These are phyloP conservation scores for Achaetomium macrosporum DNA, from an alignment of 2,329 filamentous ascomycete genomes.

Conservation along the genomic window DNA sequence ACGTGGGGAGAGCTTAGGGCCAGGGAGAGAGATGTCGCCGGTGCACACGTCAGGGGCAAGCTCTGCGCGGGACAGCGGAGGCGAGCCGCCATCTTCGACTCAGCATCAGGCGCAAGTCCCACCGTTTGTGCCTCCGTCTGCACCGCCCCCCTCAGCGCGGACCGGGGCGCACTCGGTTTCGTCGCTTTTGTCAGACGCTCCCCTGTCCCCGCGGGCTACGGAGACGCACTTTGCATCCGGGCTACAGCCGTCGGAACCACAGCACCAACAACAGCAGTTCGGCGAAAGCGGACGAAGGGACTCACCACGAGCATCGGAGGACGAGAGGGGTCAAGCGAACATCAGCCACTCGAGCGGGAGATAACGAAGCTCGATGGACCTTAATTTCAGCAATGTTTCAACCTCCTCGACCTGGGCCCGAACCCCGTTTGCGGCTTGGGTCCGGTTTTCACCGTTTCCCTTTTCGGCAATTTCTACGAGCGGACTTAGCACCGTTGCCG, in stretches of 20 bases:
- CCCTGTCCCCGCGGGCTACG: conserved; percentile 9
- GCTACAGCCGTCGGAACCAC: not conserved
- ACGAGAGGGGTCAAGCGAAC: conserved; percentile 29
- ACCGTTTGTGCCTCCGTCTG: conserved; percentile 6
- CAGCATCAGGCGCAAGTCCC: conserved; percentile 25
- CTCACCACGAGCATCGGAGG: conserved; percentile 32
- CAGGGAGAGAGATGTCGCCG: conserved; percentile 34
- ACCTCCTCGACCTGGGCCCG: conserved; percentile 20
- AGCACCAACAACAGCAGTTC: conserved; percentile 14
- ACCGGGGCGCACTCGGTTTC: conserved; percentile 19
- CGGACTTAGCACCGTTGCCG: conserved; percentile 4
- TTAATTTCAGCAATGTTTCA: conserved; percentile 30
- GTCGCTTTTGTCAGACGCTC: conserved; percentile 18
- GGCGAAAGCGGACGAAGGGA: conserved; percentile 29
- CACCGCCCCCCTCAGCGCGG: conserved; percentile 10
- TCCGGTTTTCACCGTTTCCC: conserved; percentile 8
- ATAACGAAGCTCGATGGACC: conserved; percentile 28
- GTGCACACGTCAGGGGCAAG: conserved; percentile 29
- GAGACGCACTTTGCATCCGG: conserved; percentile 11
- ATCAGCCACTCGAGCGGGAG: conserved; percentile 29
- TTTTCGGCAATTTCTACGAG: conserved; percentile 12
- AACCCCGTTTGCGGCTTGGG: conserved; percentile 10
- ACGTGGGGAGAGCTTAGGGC: conserved; percentile 28
- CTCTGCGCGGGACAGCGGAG: conserved; percentile 30
- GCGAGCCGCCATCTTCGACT: conserved; percentile 25